Base-by-base conservation (phyloP, 2,329 filamentous ascomycete genomes). In the Hymenoscyphus occultus region DNA sequence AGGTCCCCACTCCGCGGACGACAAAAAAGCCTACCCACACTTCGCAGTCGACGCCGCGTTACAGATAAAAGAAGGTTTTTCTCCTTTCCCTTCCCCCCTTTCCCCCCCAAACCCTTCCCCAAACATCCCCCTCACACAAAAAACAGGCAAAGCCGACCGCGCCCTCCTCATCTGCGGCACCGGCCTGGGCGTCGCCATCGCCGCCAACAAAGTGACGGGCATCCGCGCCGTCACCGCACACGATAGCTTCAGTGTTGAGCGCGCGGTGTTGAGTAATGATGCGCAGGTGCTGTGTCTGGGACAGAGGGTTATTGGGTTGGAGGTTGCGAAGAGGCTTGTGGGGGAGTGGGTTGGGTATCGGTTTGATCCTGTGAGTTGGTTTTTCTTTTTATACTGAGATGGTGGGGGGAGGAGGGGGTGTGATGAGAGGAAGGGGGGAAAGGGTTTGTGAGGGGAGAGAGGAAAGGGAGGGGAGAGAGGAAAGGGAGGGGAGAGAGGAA, bases 221-320 rank as follows among this genome's bases (percentile, higher is more conserved):
- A 86, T 96, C 67, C 83, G 92, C 31, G 92, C 92, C n/a, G 92
- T 96, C 19, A 96, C 92, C 5, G 92, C 92, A 0, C 92, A 96
- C 76, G 92, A 96, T 76, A 89, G 87, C 70, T 96, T 93, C 81
- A 89, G 85, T 64, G 91, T 96, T 5, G 92, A 96, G 82, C 81
- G 91, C 60, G 87, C 90, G 22, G 85, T 96, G 12, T 79, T 94
- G 73, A 92, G 89, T 79, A 96, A 96, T 77, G 89, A 96, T 76
- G 91, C 91, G 2, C 92, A 96, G 79, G 91, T 96, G 39, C 79
- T 96, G 67, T 96, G 92, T 76, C 89, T 96, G 82, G 92, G 92
- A 0, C 90, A 96, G 83, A 81, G 92, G 28, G 92, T 96, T 0
- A 85, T 96, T 56, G 92, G 92, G 0, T 76, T 95, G 59, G 92